A percentile compares a stretch with the other conserved stretches of the same genome.
Conservation (phyloP, 495 filamentous ascomycete genomes). For the Diplogelasinospora grovesii region DNA sequence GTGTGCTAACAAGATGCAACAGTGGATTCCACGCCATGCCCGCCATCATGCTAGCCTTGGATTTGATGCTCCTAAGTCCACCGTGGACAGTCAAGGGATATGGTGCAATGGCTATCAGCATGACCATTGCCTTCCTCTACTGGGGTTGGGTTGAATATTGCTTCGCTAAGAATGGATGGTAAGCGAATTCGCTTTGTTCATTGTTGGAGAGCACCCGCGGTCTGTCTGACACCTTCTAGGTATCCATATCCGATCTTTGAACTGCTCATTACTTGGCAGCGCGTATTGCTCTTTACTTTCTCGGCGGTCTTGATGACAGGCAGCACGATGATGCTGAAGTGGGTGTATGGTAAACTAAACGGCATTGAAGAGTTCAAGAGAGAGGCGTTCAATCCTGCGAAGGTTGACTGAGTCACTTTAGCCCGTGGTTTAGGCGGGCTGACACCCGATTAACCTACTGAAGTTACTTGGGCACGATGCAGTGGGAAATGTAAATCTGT, state of each 20-base stretch:
- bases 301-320: slow-evolving; percentile 66
- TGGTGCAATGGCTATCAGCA: slow-evolving; percentile 56
- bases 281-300: slow-evolving; percentile 59
- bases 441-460: too few species aligned
- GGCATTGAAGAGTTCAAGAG: slow-evolving; percentile 43
- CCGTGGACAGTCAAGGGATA: slow-evolving; percentile 67
- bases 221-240: slow-evolving; percentile 33
- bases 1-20: not conserved
- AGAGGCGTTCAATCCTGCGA: slow-evolving; percentile 19
- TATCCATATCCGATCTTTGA: slow-evolving; percentile 87
- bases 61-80: slow-evolving; percentile 69
- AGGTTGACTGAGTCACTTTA: slow-evolving; percentile 17
- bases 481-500: too few species aligned
- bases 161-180: slow-evolving; percentile 69
- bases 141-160: slow-evolving; percentile 88
- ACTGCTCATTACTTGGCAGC: slow-evolving; percentile 51
- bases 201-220: too few species aligned
- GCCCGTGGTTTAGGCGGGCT: too few species aligned
- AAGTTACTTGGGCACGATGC: too few species aligned
- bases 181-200: slow-evolving; percentile 18
- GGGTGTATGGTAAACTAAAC: slow-evolving; percentile 64
- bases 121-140: slow-evolving; percentile 62
- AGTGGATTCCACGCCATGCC: slow-evolving; percentile 71
- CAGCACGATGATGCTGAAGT: slow-evolving; percentile 60
- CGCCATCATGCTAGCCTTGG: slow-evolving; percentile 60